Base-by-base conservation (phyloP, 2,329 filamentous ascomycete genomes). In the Cercospora zeae-maydis region DNA sequence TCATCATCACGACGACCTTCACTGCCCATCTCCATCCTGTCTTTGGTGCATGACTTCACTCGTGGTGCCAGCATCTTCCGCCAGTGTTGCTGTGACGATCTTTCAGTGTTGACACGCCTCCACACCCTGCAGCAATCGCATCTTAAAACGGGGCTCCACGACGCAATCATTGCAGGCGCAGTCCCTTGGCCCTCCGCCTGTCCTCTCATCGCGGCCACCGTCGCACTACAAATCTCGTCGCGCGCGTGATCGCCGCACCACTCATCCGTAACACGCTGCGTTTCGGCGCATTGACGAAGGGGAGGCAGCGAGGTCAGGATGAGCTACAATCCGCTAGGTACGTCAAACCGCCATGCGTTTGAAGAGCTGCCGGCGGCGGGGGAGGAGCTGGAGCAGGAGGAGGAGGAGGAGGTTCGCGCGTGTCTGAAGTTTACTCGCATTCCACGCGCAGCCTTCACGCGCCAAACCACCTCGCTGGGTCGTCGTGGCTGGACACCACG, bases 301-400 rank as follows among this genome's bases (percentile, higher is more conserved):
- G 31, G 24, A 16, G 45, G 56, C 21, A 53, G 53, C 27, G 47
- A 49, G 52, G 53, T 56, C 61, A 65, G 42, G 54, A 70, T 70
- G 66, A 67, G 65, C 61, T 70, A 68, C 65, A 70, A 70, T 37
- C 68, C 68, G 53, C 63, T 68, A 62, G 67, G 67, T 69, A 58
- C 45, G 67, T 69, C 51, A 36, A 52, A 13, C 61, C 27, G 37
- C 42, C 19, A 27, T 42, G 31, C 31, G 65, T 63, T 62, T 61
- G 61, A 65, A 45, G 47, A 61, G 33, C 53, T 42, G n/a, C n/a
- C n/a, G n/a, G 19, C 37, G 57, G 53, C 34, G 16, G 49, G 30
- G n/a, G n/a, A n/a, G n/a, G n/a, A n/a, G n/a, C n/a, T n/a, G n/a
- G n/a, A n/a, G n/a, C n/a, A n/a, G n/a, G n/a, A n/a, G n/a, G n/a